Conservation (phyloP, 257 asterid genomes). For the Solanum verrucosum region DNA sequence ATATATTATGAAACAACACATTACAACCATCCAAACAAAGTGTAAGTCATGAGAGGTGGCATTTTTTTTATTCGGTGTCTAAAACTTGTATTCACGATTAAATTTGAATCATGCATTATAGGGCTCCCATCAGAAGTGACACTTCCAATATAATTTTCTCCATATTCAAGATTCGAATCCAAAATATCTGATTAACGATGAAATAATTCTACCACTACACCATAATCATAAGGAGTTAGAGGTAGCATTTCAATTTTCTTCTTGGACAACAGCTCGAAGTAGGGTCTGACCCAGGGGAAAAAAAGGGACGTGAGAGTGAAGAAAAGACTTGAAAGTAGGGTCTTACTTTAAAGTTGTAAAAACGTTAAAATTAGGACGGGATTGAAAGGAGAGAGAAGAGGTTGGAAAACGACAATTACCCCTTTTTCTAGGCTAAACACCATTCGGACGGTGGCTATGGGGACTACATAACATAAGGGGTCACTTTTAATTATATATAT, state of each 20-base stretch:
- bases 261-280: background rate
- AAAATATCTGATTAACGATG: no score
- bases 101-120: no score
- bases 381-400: background rate
- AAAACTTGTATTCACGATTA: no score
- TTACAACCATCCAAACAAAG: no score
- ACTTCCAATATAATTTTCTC: no score
- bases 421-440: constrained; percentile 9
- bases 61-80: no score
- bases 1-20: no score
- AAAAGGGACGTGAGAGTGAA: background rate
- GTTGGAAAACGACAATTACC: constrained; percentile 24
- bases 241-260: background rate
- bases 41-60: no score
- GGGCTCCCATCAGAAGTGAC: no score
- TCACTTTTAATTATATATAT: background rate
- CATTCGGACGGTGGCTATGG: background rate
- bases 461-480: background rate
- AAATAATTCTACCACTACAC: no score
- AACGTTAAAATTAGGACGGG: background rate
- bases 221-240: background rate
- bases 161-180: no score
- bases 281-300: constrained; percentile 1
- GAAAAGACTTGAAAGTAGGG: background rate
- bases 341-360: background rate